A percentile compares a stretch with the other conserved stretches of the same genome.
Conservation (phyloP, 2,329 filamentous ascomycete species). For the Diplodia corticola region DNA sequence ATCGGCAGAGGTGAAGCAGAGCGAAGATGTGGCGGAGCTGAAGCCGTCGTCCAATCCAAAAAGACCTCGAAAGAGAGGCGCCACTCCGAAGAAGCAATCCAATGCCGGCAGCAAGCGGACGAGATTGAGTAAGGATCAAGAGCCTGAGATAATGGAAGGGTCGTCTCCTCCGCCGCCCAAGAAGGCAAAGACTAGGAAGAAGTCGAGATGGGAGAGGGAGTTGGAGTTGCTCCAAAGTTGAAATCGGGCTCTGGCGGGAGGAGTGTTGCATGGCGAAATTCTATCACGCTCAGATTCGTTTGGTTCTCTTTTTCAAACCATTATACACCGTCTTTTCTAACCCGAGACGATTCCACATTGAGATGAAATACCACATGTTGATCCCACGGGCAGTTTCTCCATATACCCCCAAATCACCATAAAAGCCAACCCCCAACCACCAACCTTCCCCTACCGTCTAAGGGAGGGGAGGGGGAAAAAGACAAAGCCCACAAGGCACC, state of each 20-base stretch:
- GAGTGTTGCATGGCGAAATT: no score
- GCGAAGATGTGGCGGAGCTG: neutral
- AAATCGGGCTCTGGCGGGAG: neutral
- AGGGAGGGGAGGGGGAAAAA: no score
- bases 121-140: neutral
- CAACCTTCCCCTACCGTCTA: neutral
- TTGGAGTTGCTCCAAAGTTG: neutral
- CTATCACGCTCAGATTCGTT: no score
- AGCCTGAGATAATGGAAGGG: neutral
- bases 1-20: neutral
- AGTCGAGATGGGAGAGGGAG: constrained; percentile 14
- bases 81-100: neutral
- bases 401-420: neutral
- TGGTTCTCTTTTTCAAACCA: neutral
- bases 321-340: neutral
- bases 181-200: neutral
- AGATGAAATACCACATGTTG: neutral
- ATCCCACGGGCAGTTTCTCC: neutral
- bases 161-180: neutral
- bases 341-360: neutral
- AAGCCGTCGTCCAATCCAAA: neutral
- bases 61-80: neutral
- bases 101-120: neutral
- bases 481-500: no score
- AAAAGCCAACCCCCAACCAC: neutral